Evolutionary conservation across 257 asterid genomes (phyloP), one percentile per base, ranked within the genome.

Genomic region (Lavandula angustifolia): DNA sequence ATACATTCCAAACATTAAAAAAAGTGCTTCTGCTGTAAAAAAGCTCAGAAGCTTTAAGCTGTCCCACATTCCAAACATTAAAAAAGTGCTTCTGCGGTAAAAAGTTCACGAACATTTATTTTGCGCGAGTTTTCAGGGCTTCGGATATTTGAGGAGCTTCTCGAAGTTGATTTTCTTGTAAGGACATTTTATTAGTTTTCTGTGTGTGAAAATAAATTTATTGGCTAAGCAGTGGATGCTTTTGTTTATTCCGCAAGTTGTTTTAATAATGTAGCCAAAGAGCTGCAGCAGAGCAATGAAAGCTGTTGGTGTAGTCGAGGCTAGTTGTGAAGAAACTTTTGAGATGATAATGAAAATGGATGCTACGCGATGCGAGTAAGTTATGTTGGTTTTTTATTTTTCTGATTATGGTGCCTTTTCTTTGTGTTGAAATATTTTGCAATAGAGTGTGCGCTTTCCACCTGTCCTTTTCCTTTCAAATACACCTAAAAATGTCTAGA

Each of bases 221-320:
- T 66, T 71, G 67, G 65, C 57, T 65, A 47, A 63, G 38, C 47
- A 49, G 54, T 67, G 57, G 69, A 43, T 70, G 35, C 50, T 27
- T 68, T 60, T 46, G 67, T 51, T 58, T 71, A 59, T 55, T 60
- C 33, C 29, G 72, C 65, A 55, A 37, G 47, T 60, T 40, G 13
- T 53, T 49, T 32, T 73, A 16, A 70, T 48, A 60, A 40, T 85
- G 78, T 72, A 91, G 98, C 98, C 98, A 64, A 91, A 77, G 80
- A 88, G 98, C 76, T 87, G 95, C 79, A 87, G 96, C 78, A 79
- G 89, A 81, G 95, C 98, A 66, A 91, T 87, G 98, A 91, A 85
- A 76, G 98, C 95, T 56, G 96, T 84, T 76, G 98, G 98, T 59
- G 83, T 88, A 54, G 95, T 91, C 38, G 98, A 87, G 62, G 95